Base-by-base conservation (phyloP, 2,329 filamentous ascomycete genomes). In the Tricladium varicosporioides region DNA sequence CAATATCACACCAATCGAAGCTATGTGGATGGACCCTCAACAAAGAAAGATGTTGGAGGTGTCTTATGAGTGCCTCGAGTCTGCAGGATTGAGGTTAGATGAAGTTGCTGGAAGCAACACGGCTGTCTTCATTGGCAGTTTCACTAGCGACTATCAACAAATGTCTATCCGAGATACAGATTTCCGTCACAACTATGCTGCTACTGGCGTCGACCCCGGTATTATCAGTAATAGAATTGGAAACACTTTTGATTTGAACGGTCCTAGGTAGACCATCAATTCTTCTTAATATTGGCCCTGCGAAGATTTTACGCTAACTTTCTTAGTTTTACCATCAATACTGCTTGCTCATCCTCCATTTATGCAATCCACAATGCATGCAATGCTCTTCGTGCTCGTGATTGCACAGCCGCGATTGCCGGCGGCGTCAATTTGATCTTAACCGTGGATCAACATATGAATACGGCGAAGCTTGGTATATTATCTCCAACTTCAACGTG, bases 331-430 rank as follows among this genome's bases (percentile, higher is more conserved):
- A 51, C 46, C 22, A 27, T 61, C 8, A 57, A 61, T 18, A 84
- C 81, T 0, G 82, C 80, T 22, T 85, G 82, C 67, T 81, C 79
- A 40, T 78, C 77, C 5, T 80, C 78, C 49, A 71, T 84, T 15
- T 76, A 82, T 3, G 76, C 78, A 1, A 71, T 84, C 3, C 79
- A 84, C 62, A 69, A 80, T 33, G 81, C 79, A 1, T 76, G 76
- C 15, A 76, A 80, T 51, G 77, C 74, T 27, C 67, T 84, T 1
- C 70, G 74, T 2, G 70, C 63, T n/a, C 73, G 75, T 1, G 77
- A 81, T 49, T 72, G 73, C 0, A 72, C 27, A 7, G 14, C 42
- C 11, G 59, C 57, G 8, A 15, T 62, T 13, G 60, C 55, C 2
- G 54, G 16, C n/a, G 57, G 56, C 10, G 18, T 33, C 2, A 61